Base-by-base conservation (phyloP, 306 rosid genomes). In the Quercus berberidifolia region DNA sequence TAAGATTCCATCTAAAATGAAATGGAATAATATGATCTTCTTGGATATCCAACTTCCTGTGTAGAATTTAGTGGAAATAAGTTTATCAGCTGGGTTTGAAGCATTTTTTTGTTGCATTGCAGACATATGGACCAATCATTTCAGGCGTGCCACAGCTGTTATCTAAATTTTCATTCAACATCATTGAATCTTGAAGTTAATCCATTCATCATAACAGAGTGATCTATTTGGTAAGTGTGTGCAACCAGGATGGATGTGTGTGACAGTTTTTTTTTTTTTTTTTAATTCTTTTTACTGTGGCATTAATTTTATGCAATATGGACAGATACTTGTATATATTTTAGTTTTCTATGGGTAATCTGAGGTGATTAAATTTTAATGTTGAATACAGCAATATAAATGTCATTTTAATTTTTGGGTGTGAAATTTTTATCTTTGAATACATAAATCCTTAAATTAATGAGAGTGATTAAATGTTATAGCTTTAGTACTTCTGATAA, bases 51-150 rank as follows among this genome's bases (percentile, higher is more conserved):
- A 63, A 6, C 67, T 63, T 26, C 41, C 41, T n/a, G 7, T 26
- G 2, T 63, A 15, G 69, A 49, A 49, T 49, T 49, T 49, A 49
- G 54, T 49, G 5, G 54, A 12, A 49, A 15, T 15, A 63, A 26
- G 30, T 31, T 31, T 63, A 26, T 23, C 30, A 62, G 18, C 68
- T 13, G 30, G 10, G 12, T 35, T 35, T 67, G 72, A 68, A 18
- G 38, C 4, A n/a, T 38, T 35, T 71, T 11, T 21, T 43, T 71
- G 52, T 80, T 79, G 77, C 60, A 46, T 81, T 88, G 90, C 84
- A 92, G 97, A 92, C 91, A 4, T 95, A 92, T 65, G 99, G 99
- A 73, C 87, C 84, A 7, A 64, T 95, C 20, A 91, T 95, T 84
- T 90, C 97, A 1, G 91, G 88, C 17, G 82, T 95, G 15, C 95